Evolutionary conservation across 2,329 filamentous ascomycete species (phyloP).

Genomic region (Annulohypoxylon truncatum): DNA sequence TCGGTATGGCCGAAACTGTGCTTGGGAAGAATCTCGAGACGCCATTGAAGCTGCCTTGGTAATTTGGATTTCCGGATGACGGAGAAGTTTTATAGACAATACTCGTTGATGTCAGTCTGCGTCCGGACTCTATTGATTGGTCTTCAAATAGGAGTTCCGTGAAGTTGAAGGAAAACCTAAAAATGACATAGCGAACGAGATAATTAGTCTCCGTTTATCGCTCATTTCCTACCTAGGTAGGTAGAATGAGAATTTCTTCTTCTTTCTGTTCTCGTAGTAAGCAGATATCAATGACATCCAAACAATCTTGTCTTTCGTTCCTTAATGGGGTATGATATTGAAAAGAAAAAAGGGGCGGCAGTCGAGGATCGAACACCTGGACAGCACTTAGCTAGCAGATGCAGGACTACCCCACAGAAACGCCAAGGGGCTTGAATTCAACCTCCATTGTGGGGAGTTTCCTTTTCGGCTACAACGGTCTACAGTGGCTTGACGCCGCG

Average conservation of each 20-base stretch:
- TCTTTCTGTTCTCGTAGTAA: slow-evolving; percentile 6
- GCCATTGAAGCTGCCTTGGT: slow-evolving; percentile 76
- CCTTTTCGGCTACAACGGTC: slow-evolving; percentile 22
- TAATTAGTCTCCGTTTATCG: neutral
- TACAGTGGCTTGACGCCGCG: neutral
- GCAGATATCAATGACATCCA: slow-evolving; percentile 32
- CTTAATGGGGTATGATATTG: slow-evolving; percentile 16
- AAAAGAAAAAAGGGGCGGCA: slow-evolving; percentile 18
- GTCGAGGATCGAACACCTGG: slow-evolving; percentile 2
- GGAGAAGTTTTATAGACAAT: neutral
- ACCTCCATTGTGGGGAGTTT: slow-evolving; percentile 16
- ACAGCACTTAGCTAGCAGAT: slow-evolving; percentile 8
- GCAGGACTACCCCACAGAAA: slow-evolving; percentile 33
- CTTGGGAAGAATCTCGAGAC: slow-evolving; percentile 71
- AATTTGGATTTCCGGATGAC: slow-evolving; percentile 4
- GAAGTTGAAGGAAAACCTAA: slow-evolving; percentile 10
- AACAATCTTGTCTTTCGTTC: slow-evolving; percentile 8
- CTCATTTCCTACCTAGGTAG: neutral
- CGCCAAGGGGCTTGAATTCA: slow-evolving; percentile 29
- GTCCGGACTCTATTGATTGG: neutral
- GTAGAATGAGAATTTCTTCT: neutral
- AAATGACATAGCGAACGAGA: neutral
- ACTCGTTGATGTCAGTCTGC: slow-evolving; percentile 12
- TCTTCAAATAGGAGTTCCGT: slow-evolving; percentile 5
- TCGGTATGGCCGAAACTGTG: slow-evolving; percentile 73